Evolutionary conservation across 1,284 basidiomycete genomes (phyloP), one percentile per base, ranked within the genome.

Genomic region (Ganoderma sinense): DNA sequence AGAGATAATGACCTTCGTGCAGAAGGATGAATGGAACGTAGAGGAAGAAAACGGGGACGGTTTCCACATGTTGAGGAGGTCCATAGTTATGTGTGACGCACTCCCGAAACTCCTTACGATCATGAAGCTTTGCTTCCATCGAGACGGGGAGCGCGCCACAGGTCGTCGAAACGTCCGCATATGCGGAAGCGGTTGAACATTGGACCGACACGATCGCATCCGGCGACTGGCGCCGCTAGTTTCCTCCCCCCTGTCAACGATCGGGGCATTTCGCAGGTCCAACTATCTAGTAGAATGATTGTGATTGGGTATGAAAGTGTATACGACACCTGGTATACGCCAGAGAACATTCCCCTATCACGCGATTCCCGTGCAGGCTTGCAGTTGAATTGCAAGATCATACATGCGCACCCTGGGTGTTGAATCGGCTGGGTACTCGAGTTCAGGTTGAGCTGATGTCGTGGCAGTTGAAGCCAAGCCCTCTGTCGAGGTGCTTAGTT

Each of bases 371-470:
- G n/a, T 11, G 4, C n/a, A 31, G 26, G 26, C 26, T 55, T 55
- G 53, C 26, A 55, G 13, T 55, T 31, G 53, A 55, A 55, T 31
- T 14, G 53, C 53, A 23, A 23, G 14, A 14, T 18, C 14, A 41
- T 13, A 41, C 41, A 41, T 41, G 41, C n/a, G 8, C 45, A 23
- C 45, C 45, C n/a, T 48, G 45, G 8, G n/a, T n/a, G n/a, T 48
- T 48, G 45, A 48, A 48, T 48, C n/a, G 45, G 29, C 13, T 18
- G 23, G 53, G 26, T 31, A 5, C 29, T 31, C 14, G 53, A 29
- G 26, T 55, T 31, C 58, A 59, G 58, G 20, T 59, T 59, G 58
- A n/a, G 55, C 55, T 58, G 55, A 58, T 58, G 29, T 36, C 16
- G 45, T 48, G 45, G 45, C 45, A 10, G 53, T 31, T 55, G 53